Evolutionary conservation across 768 basidiomycete genomes (phyloP).

Genomic region (Russula virescens): DNA sequence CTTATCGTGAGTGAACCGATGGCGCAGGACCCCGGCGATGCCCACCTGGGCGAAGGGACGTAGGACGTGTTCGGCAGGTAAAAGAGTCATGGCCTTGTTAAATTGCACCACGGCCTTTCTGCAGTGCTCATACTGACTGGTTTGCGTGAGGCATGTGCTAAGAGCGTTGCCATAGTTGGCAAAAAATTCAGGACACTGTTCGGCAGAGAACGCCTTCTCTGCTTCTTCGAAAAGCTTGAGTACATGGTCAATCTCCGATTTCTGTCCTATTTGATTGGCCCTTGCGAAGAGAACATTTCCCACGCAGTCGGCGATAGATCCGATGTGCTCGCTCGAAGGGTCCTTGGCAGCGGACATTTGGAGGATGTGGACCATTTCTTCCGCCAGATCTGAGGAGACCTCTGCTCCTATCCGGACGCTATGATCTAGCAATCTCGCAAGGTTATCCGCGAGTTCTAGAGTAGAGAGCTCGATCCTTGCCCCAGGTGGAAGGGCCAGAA

Average conservation of each 20-base stretch:
- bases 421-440: not conserved
- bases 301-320: not conserved
- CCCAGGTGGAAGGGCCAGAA: not conserved
- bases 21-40: not conserved
- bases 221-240: not conserved
- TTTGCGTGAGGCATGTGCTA: not conserved
- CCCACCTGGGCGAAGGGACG: not conserved
- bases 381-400: not conserved
- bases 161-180: not conserved
- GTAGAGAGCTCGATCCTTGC: not conserved
- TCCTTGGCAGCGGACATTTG: not conserved
- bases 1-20: slow-evolving; percentile 9
- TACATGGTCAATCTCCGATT: not conserved
- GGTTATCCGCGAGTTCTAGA: slow-evolving; percentile 2
- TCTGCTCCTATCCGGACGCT: not conserved
- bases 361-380: not conserved
- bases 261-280: not conserved
- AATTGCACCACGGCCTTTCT: not conserved
- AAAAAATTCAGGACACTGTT: slow-evolving; percentile 5
- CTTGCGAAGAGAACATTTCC: not conserved
- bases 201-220: not conserved
- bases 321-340: not conserved
- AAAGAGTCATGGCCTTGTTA: not conserved
- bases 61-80: not conserved
- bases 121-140: slow-evolving; percentile 2